Evolutionary conservation across 2,329 filamentous ascomycete species (phyloP).

Genomic region (Capronia epimyces): DNA sequence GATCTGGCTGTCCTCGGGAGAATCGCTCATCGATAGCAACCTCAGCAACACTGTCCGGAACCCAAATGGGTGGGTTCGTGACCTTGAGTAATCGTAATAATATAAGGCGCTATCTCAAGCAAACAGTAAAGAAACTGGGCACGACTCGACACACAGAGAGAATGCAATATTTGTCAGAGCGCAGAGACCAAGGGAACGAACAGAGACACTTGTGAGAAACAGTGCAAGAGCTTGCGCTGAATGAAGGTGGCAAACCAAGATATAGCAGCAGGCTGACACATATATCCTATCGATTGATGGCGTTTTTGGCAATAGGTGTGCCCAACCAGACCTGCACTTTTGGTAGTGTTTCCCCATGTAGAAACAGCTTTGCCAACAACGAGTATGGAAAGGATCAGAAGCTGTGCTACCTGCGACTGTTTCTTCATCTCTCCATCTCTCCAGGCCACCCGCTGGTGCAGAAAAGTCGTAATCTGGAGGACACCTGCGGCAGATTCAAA

Average conservation of each 20-base stretch:
- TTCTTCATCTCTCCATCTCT: conserved; percentile 2
- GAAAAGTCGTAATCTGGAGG: conserved; percentile 16
- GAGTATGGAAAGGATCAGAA: conserved; percentile 12
- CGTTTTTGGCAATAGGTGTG: conserved; percentile 13
- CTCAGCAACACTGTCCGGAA: no score
- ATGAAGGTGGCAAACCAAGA: conserved; percentile 9
- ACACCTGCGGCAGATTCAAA: conserved; percentile 3
- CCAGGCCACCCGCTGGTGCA: conserved; percentile 13
- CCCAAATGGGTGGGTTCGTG: no score
- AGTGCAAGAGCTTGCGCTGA: conserved; percentile 3
- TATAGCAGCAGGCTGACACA: conserved; percentile 20
- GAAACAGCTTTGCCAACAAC: not conserved
- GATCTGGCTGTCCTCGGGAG: no score
- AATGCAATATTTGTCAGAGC: conserved; percentile 23
- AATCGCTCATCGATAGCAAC: no score
- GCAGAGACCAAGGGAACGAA: conserved; percentile 9
- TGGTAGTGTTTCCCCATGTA: conserved; percentile 12
- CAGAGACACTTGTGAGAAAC: not conserved
- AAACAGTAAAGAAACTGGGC: conserved; percentile 6
- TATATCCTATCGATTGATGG: conserved; percentile 15
- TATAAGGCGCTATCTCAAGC: conserved; percentile 18
- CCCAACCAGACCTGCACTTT: conserved; percentile 7
- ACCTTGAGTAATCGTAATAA: conserved; percentile 24
- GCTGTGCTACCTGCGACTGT: conserved; percentile 9
- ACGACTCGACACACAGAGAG: conserved; percentile 11